Evolutionary conservation across 805 yeast genomes (phyloP), one percentile per base, ranked within the genome.

Genomic region (Kodamaea nitidulidarum): DNA sequence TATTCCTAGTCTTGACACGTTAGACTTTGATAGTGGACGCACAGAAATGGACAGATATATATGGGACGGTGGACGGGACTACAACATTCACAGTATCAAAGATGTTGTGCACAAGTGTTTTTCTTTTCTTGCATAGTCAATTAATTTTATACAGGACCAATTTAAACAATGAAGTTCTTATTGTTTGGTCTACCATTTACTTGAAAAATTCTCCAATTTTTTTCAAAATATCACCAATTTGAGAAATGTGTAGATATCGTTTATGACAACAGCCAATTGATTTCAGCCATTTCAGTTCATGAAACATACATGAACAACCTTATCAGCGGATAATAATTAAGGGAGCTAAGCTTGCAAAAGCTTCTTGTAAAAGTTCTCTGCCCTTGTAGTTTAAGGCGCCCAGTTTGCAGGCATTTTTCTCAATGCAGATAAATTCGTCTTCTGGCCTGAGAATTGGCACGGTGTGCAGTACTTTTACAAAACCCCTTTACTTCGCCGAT

Each of bases 1-100:
- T 46, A 64, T 81, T 8, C 84, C 79, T 38, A 72, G 85, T 36
- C 61, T 85, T 33, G 90, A 84, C 48, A 81, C 84, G 33, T 56
- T 87, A 43, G 95, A 88, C 57, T 73, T 84, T 55, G 95, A 88
- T 57, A 75, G 87, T 0, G 95, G 95, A 2, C 67, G 95, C 50
- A 71, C 93, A 36, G 95, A 87, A 55, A 78, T 81, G 62, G 96
- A 88, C 59, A 67, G 88, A 35, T 76, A 76, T 46, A 77, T 80
- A 15, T 86, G 95, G 95, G 87, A 81, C 48, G 93, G 86, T 42
- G 86, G 84, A 17, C 54, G 60, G 35, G 72, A 67, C 38, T 67
- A 63, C 45, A 64, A 65, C 44, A 48, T 51, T 17, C 51, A 57
- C 25, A 63, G 53, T 33, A 20, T 60, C 26, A 63, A 62, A 38